phyloP scores from a whole-genome alignment of 176 grass and related monocot species.

The Leersia perrieri region DNA sequence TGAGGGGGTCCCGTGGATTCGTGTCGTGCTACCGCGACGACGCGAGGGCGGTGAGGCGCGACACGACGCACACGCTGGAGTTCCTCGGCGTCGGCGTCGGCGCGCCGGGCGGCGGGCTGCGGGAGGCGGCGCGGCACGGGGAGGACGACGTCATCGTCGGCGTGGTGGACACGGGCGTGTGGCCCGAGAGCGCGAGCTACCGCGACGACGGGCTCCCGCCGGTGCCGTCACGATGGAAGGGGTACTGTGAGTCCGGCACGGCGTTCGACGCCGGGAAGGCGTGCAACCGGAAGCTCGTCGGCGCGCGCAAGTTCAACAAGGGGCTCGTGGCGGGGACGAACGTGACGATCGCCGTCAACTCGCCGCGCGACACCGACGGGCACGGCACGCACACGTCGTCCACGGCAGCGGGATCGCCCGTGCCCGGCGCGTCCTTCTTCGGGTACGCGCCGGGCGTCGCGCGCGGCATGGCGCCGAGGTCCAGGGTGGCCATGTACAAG shows the following conservation, averaged over 20 bases:
- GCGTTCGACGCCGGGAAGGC: conserved; percentile 45
- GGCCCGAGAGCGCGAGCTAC: conserved; percentile 90
- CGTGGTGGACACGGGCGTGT: conserved; percentile 65
- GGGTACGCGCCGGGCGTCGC: conserved; percentile 55
- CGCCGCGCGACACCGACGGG: conserved; percentile 60
- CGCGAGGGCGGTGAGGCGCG: conserved; percentile 31
- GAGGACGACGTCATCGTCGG: conserved; percentile 77
- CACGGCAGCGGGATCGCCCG: conserved; percentile 52
- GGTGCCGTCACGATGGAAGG: conserved; percentile 61
- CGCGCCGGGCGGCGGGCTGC: neutral
- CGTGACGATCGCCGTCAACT: conserved; percentile 47
- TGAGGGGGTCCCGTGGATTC: conserved; percentile 48
- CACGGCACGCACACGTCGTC: conserved; percentile 94
- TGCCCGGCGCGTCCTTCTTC: conserved; percentile 45
- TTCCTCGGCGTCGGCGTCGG: conserved; percentile 55
- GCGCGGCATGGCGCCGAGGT: conserved; percentile 65
- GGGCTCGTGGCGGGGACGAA: conserved; percentile 43
- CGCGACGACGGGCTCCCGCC: conserved; percentile 47
- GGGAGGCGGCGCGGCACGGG: conserved; percentile 42
- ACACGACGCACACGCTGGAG: conserved; percentile 80
- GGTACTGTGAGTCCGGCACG: conserved; percentile 54
- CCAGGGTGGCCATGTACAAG: conserved; percentile 80
- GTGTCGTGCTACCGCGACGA: conserved; percentile 68
- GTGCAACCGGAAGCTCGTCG: conserved; percentile 87
- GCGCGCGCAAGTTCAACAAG: conserved; percentile 68